Percentiles rank a stretch among this genome's conserved stretches.
Evolutionary conservation across 257 asterid species (phyloP).

Genomic region (Primulina huaijiensis): DNA sequence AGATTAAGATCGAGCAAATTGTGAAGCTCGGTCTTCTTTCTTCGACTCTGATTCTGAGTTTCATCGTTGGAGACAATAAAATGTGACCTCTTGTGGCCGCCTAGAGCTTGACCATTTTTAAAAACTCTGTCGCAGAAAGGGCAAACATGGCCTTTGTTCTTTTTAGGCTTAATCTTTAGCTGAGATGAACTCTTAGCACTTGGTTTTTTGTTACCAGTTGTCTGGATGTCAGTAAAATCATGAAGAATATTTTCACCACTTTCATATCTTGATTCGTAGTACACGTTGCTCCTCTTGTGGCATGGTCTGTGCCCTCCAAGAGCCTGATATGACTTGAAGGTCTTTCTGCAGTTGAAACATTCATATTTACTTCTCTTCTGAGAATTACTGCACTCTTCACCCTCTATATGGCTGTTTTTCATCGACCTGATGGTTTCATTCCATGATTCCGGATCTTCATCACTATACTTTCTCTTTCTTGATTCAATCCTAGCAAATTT

Average conservation of each 20-base stretch:
- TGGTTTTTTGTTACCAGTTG: conserved; percentile 34
- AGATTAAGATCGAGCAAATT: conserved; percentile 81
- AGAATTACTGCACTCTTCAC: conserved; percentile 28
- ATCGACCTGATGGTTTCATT: conserved; percentile 32
- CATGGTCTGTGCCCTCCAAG: conserved; percentile 97
- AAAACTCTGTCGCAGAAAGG: conserved; percentile 75
- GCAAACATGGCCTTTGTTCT: conserved; percentile 62
- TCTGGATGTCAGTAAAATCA: conserved; percentile 35
- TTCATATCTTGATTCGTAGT: conserved; percentile 44
- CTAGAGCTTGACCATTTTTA: conserved; percentile 94
- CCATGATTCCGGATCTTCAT: conserved; percentile 33
- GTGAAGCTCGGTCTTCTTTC: conserved; percentile 38
- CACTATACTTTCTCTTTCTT: conserved; percentile 41
- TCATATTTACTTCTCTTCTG: conserved; percentile 65
- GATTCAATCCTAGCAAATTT: conserved; percentile 32
- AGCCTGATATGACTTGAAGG: conserved; percentile 80
- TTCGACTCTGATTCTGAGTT: conserved; percentile 31
- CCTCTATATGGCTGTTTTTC: conserved; percentile 33
- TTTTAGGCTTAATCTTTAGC: conserved; percentile 47
- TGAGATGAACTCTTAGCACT: conserved; percentile 40
- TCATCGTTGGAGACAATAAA: conserved; percentile 49
- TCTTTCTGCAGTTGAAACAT: conserved; percentile 84
- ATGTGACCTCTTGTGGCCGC: conserved; percentile 95
- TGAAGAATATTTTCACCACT: conserved; percentile 64
- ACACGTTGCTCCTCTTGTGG: conserved; percentile 50